phyloP scores from a whole-genome alignment of 495 filamentous ascomycete genomes.

The Collariella sp. region DNA sequence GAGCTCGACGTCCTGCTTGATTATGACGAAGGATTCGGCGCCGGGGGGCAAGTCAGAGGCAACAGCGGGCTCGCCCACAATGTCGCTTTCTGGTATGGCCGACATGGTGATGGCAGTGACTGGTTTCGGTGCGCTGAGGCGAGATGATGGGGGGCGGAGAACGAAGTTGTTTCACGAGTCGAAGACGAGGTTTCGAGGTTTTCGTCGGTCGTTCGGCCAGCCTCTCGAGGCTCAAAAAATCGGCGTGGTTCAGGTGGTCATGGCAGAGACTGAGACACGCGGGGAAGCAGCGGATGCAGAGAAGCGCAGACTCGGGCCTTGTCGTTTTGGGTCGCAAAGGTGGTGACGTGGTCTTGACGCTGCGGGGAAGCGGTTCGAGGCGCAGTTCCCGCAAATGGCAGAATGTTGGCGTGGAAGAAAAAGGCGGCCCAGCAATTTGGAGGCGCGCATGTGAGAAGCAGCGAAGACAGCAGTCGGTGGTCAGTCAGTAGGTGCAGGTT shows the following conservation, averaged over 20 bases:
- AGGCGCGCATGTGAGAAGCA: neutral
- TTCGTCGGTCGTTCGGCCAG: neutral
- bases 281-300: neutral
- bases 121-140: neutral
- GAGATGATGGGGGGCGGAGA: neutral
- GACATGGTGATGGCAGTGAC: constrained; percentile 2
- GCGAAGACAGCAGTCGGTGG: neutral
- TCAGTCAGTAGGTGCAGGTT: neutral
- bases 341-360: neutral
- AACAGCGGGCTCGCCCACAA: constrained; percentile 2
- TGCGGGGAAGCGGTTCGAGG: no score
- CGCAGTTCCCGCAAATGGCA: no score
- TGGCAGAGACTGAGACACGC: constrained; percentile 1
- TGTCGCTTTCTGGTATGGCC: constrained; percentile 3
- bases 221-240: constrained; percentile 9
- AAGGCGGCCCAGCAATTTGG: neutral
- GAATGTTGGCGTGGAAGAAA: neutral
- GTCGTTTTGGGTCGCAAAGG: neutral
- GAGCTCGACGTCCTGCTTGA: constrained; percentile 78
- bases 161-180: neutral
- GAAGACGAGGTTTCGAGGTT: neutral
- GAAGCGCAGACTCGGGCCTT: neutral
- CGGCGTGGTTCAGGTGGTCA: constrained; percentile 10
- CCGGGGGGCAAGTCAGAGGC: constrained; percentile 3
- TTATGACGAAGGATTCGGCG: constrained; percentile 40